Percentiles rank a stretch among this genome's conserved stretches.
Evolutionary conservation across 176 grass and related monocot species (phyloP).

Genomic region (Oryza officinalis): DNA sequence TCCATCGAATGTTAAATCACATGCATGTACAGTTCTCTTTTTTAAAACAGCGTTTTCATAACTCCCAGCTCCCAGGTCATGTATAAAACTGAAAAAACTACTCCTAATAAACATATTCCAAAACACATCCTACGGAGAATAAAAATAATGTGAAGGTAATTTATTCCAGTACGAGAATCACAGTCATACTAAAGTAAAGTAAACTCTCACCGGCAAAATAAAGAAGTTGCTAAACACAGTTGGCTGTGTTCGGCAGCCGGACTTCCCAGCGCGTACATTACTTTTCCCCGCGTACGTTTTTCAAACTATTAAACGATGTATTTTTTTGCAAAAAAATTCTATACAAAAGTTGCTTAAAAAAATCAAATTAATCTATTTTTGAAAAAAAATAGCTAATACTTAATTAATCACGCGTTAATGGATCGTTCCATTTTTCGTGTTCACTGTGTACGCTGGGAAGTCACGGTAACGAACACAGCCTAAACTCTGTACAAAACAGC

Average conservation of each 20-base stretch:
- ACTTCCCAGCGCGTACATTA: too few relatives aligned
- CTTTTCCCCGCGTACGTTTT: too few relatives aligned
- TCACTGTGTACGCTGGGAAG: too few relatives aligned
- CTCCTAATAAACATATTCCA: not conserved
- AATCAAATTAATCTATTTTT: too few relatives aligned
- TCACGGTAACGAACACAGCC: too few relatives aligned
- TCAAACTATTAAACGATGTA: too few relatives aligned
- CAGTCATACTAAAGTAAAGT: not conserved
- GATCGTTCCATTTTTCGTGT: too few relatives aligned
- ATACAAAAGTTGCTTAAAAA: too few relatives aligned
- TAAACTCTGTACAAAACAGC: not conserved
- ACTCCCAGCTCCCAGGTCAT: not conserved
- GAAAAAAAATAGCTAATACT: too few relatives aligned
- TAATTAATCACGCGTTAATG: too few relatives aligned
- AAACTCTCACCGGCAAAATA: not conserved
- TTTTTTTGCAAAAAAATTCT: too few relatives aligned
- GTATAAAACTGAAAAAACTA: not conserved
- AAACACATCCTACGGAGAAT: not conserved
- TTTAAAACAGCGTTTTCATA: not conserved
- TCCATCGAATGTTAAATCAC: not conserved
- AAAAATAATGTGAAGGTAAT: not conserved
- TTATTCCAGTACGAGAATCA: not conserved
- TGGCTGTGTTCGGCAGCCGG: too few relatives aligned
- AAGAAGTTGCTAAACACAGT: not conserved
- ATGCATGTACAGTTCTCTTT: not conserved